phyloP scores from a whole-genome alignment of 2,329 filamentous ascomycete species.

The Akanthomyces dipterigenus region DNA sequence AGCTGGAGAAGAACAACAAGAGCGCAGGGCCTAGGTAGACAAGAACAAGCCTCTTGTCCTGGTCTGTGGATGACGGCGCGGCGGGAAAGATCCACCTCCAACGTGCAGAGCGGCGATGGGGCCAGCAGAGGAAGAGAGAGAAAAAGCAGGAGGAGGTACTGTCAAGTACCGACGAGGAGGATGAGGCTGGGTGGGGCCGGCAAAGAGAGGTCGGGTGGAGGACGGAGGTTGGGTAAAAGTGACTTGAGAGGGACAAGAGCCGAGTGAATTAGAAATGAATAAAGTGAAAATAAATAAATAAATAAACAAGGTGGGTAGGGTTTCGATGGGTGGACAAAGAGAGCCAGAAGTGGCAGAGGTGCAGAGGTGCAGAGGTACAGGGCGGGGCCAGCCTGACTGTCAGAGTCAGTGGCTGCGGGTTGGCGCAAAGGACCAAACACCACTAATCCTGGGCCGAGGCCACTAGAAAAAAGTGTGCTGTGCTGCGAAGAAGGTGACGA shows the following conservation, averaged over 20 bases:
- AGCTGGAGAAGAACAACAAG: constrained; percentile 5
- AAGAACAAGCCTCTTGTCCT: neutral
- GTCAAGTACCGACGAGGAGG: neutral
- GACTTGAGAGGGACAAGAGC: neutral
- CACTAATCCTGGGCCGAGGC: neutral
- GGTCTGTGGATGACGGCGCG: constrained; percentile 2
- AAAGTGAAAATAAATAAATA: neutral
- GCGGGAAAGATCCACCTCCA: constrained; percentile 10
- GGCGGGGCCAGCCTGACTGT: no score
- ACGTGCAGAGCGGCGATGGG: constrained; percentile 2
- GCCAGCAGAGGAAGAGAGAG: neutral
- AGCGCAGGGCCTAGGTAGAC: neutral
- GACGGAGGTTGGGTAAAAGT: neutral
- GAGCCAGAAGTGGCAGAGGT: neutral
- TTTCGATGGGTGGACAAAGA: neutral
- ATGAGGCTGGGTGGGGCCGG: neutral
- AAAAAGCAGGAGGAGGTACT: neutral
- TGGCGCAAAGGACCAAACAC: neutral
- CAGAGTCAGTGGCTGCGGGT: neutral
- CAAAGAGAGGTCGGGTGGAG: neutral
- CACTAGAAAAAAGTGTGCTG: neutral
- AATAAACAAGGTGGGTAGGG: constrained; percentile 7
- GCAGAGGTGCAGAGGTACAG: neutral
- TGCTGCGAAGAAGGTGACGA: neutral
- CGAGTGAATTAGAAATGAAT: neutral